phyloP scores from a whole-genome alignment of 768 basidiomycete species.

The Lactarius psammicola region DNA sequence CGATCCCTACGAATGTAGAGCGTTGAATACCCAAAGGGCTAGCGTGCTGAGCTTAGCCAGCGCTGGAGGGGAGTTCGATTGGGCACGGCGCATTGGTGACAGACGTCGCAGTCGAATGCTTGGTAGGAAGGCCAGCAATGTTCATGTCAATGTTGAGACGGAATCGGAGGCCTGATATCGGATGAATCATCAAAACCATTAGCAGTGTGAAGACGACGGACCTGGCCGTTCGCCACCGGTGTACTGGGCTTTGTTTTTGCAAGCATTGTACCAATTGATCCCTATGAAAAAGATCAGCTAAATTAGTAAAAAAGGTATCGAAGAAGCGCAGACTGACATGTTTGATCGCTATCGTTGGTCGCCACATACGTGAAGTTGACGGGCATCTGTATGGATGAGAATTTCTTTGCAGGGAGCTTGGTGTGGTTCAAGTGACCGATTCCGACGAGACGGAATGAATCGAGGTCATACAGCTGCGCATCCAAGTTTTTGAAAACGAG shows the following conservation, averaged over 20 bases:
- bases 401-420: constrained; percentile 64
- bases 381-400: constrained; percentile 66
- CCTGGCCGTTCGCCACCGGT: constrained; percentile 54
- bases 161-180: constrained; percentile 35
- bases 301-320: constrained; percentile 6
- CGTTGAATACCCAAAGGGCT: too few relatives aligned
- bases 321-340: constrained; percentile 57
- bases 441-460: constrained; percentile 62
- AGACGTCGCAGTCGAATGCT: constrained; percentile 34
- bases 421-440: constrained; percentile 58
- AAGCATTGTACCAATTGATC: constrained; percentile 74
- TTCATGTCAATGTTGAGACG: constrained; percentile 37
- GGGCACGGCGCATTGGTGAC: constrained; percentile 38
- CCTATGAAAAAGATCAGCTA: constrained; percentile 41
- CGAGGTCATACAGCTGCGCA: constrained; percentile 69
- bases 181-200: neutral
- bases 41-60: constrained; percentile 26
- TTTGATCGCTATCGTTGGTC: constrained; percentile 74
- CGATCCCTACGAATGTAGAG: neutral
- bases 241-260: constrained; percentile 57
- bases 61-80: constrained; percentile 33
- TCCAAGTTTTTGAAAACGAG: constrained; percentile 65
- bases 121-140: constrained; percentile 39
- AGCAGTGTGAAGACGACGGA: constrained; percentile 39
- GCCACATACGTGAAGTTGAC: constrained; percentile 83